Percentiles rank a stretch among this genome's conserved stretches.
Conservation (phyloP, 345 rosid species). For the Carallia brachiata region DNA sequence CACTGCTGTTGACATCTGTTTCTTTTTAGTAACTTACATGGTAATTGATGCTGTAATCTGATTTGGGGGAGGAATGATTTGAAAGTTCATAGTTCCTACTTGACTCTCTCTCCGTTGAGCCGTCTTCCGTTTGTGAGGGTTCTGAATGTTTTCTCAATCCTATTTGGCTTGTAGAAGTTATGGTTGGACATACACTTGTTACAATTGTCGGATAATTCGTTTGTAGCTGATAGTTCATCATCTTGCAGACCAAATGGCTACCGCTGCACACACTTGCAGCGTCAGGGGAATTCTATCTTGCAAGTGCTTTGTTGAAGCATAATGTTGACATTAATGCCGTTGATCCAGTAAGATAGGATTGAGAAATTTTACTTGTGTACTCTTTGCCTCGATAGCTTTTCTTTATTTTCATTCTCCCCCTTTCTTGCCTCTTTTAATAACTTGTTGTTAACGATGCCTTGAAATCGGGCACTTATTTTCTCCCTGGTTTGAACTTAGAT, state of each 20-base stretch:
- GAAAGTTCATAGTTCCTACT: background rate
- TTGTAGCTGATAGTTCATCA: too few species aligned
- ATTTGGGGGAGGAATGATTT: background rate
- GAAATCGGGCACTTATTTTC: background rate
- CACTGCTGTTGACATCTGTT: too few species aligned
- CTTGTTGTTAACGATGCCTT: background rate
- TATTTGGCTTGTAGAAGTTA: background rate
- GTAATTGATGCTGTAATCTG: background rate
- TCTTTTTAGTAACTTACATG: background rate
- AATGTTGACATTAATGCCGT: constrained; percentile 74
- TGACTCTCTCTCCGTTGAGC: background rate
- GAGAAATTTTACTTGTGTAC: background rate
- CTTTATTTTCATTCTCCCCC: background rate
- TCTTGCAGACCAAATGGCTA: constrained; percentile 57
- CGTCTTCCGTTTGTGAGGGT: background rate
- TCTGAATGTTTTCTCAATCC: background rate
- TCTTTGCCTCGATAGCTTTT: background rate
- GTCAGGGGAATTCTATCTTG: constrained; percentile 77
- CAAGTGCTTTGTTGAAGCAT: constrained; percentile 72
- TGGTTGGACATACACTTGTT: background rate
- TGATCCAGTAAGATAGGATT: constrained; percentile 48
- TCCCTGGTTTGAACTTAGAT: constrained; percentile 11
- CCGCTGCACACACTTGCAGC: constrained; percentile 91
- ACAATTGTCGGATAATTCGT: background rate
- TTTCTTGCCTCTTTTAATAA: background rate